These are phyloP conservation scores for Pseudoturritis turrita DNA, from an alignment of 345 rosid species.

Conservation along the genomic window DNA sequence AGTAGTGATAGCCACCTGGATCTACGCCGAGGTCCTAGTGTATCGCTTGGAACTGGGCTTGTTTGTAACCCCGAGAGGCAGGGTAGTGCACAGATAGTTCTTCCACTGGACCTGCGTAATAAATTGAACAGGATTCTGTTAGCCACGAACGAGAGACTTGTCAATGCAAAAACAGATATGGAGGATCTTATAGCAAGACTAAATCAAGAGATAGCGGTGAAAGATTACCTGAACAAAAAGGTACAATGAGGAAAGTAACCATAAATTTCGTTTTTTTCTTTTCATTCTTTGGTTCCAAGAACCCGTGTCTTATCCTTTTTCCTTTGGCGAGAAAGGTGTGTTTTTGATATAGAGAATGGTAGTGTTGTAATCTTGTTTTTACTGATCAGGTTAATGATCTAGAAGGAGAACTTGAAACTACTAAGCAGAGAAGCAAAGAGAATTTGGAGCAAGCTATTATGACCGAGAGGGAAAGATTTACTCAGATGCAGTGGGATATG, in stretches of 20 bases:
- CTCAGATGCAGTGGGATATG: conserved; percentile 99
- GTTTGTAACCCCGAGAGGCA: conserved; percentile 39
- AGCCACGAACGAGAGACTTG: conserved; percentile 71
- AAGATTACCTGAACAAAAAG: conserved; percentile 82
- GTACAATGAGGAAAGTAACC: conserved; percentile 37
- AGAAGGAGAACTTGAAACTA: conserved; percentile 89
- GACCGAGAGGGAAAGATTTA: conserved; percentile 80
- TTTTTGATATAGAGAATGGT: background rate
- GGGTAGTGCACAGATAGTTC: conserved; percentile 59
- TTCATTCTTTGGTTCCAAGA: background rate
- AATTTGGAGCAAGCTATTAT: conserved; percentile 84
- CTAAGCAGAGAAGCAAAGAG: conserved; percentile 86
- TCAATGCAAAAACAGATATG: conserved; percentile 90
- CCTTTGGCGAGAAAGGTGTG: too few species aligned
- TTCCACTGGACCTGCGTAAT: conserved; percentile 78
- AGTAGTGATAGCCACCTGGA: conserved; percentile 57
- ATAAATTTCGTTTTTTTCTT: background rate
- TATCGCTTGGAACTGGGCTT: conserved; percentile 37
- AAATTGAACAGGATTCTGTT: conserved; percentile 74
- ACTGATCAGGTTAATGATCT: conserved; percentile 76
- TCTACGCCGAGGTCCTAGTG: conserved; percentile 48
- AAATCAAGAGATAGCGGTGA: conserved; percentile 86
- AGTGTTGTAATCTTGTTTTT: conserved; percentile 11
- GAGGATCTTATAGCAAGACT: conserved; percentile 92
- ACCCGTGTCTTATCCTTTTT: background rate